Evolutionary conservation across 805 yeast genomes (phyloP).

Genomic region (Cephaloascus albidus): DNA sequence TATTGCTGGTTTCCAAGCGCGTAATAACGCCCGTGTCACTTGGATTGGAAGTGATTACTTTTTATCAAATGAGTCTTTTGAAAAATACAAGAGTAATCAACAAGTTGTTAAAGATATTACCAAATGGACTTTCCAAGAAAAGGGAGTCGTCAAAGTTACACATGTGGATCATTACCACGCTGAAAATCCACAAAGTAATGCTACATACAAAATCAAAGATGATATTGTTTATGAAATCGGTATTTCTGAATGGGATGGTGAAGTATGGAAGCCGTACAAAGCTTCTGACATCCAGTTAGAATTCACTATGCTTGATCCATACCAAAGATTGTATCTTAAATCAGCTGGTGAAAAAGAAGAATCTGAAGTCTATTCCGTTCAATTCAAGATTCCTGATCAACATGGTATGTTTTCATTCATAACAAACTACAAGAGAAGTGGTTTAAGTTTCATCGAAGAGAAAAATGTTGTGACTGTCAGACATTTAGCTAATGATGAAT

Average conservation of each 20-base stretch:
- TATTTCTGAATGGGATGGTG: conserved; percentile 34
- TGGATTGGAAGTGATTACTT: conserved; percentile 73
- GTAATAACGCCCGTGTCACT: conserved; percentile 63
- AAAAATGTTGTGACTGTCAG: conserved; percentile 72
- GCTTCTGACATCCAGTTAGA: conserved; percentile 69
- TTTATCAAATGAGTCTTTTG: conserved; percentile 28
- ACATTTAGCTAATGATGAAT: conserved; percentile 94
- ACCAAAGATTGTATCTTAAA: conserved; percentile 66
- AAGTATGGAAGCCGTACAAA: conserved; percentile 62
- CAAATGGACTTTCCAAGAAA: conserved; percentile 70
- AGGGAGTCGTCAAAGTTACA: conserved; percentile 49
- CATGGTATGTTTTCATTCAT: conserved; percentile 92
- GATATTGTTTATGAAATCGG: conserved; percentile 47
- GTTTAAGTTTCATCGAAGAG: conserved; percentile 59
- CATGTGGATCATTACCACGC: conserved; percentile 45
- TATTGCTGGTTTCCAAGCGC: conserved; percentile 71
- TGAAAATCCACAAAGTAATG: conserved; percentile 20
- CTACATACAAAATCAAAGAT: conserved; percentile 67
- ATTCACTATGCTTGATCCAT: conserved; percentile 88
- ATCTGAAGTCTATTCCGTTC: conserved; percentile 34
- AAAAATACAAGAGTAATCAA: conserved; percentile 12
- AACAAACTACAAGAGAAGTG: conserved; percentile 70
- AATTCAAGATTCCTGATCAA: conserved; percentile 82
- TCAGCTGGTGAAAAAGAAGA: conserved; percentile 26
- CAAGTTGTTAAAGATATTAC: conserved; percentile 34